These are phyloP conservation scores for Suillus sp. DNA, from an alignment of 768 basidiomycete species.

Conservation along the genomic window DNA sequence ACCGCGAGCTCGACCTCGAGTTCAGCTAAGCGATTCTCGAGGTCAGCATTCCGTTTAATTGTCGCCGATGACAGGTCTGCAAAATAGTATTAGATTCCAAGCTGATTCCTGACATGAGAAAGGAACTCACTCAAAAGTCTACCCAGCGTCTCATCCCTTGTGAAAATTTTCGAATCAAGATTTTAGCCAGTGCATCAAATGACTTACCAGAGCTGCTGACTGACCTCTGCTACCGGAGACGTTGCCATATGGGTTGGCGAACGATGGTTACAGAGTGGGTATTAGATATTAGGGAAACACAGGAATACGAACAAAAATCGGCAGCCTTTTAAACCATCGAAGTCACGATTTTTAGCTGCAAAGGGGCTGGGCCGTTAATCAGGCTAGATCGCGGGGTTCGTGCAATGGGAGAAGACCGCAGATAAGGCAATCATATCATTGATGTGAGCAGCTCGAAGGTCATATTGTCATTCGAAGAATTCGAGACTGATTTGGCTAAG, in stretches of 20 bases:
- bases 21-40: slow-evolving; percentile 66
- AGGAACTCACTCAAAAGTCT: slow-evolving; percentile 55
- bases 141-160: slow-evolving; percentile 68
- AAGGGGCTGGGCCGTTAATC: slow-evolving; percentile 52
- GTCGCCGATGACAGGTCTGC: slow-evolving; percentile 66
- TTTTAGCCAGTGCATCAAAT: slow-evolving; percentile 8
- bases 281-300: slow-evolving; percentile 41
- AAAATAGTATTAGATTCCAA: slow-evolving; percentile 17
- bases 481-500: slow-evolving; percentile 26
- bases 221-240: slow-evolving; percentile 61
- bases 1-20: slow-evolving; percentile 69
- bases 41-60: slow-evolving; percentile 60
- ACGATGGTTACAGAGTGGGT: slow-evolving; percentile 28
- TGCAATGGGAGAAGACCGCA: slow-evolving; percentile 47
- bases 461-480: slow-evolving; percentile 25
- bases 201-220: slow-evolving; percentile 67
- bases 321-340: slow-evolving; percentile 41
- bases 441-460: slow-evolving; percentile 17
- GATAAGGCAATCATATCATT: slow-evolving; percentile 31
- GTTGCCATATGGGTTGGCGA: slow-evolving; percentile 49
- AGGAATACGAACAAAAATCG: slow-evolving; percentile 27
- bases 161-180: slow-evolving; percentile 25
- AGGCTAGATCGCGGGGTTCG: slow-evolving; percentile 58
- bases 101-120: slow-evolving; percentile 11
- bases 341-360: slow-evolving; percentile 29